Conservation (phyloP, 2,329 filamentous ascomycete genomes). For the Sclerotinia glacialis region DNA sequence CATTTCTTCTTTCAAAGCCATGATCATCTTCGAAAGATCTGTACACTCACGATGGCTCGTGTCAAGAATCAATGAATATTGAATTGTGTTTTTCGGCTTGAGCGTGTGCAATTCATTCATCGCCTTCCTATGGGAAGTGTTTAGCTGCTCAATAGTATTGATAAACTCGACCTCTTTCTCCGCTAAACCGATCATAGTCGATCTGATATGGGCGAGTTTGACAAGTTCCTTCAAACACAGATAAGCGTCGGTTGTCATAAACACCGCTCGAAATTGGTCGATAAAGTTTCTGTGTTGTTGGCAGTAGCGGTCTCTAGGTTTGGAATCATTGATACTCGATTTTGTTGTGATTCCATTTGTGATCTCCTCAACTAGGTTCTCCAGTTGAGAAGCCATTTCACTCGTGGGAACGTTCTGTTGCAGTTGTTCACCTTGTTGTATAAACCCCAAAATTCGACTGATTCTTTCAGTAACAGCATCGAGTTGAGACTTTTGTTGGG, state of each 20-base stretch:
- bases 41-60: not conserved
- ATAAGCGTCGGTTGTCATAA: not conserved
- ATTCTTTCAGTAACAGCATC: not conserved
- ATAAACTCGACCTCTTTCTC: not conserved
- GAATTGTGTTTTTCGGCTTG: not conserved
- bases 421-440: constrained; percentile 6
- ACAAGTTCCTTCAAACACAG: not conserved
- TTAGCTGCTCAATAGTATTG: not conserved
- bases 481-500: constrained; percentile 5
- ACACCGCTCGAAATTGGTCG: not conserved
- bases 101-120: not conserved
- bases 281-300: not conserved
- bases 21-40: not conserved
- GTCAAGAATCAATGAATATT: not conserved
- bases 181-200: not conserved
- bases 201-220: not conserved
- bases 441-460: not conserved
- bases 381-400: not conserved
- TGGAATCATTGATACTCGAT: not conserved
- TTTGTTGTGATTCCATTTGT: not conserved
- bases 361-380: not conserved
- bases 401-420: not conserved
- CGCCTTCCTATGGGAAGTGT: not conserved
- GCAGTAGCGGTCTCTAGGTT: not conserved
- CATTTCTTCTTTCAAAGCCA: not conserved